Evolutionary conservation across 257 asterid genomes (phyloP), one percentile per base, ranked within the genome.

Genomic region (Nicotiana noctiflora): DNA sequence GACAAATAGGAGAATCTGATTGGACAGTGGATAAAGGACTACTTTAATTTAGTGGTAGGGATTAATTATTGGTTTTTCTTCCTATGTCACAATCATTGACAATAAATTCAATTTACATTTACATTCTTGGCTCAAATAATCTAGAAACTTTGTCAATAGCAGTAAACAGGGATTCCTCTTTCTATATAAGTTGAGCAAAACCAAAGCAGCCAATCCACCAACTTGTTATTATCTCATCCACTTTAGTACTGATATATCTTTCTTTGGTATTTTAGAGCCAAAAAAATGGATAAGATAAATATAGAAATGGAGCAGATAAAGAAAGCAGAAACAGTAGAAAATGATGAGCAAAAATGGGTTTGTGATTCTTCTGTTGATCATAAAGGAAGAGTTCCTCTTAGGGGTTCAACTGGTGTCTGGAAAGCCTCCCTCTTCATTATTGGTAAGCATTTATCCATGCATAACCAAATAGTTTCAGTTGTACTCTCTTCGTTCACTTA

Each of bases 341-440:
- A 68, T 44, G 96, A 91, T 56, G 91, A 90, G 25, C 92, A 88
- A 27, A 89, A 89, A 89, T 89, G 96, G 95, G 99, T 92, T 59
- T 75, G 84, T 52, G 98, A 93, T 84, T 86, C 94, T 77, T 96
- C 96, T 0, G 49, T 89, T 14, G 97, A 94, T 88, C 87, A 87
- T 40, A 89, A 87, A 87, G 97, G 97, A 46, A 85, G 91, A 82
- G 72, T 90, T 81, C 98, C 99, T 53, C 84, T 84, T 2, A 89
- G 99, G 40, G 83, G 89, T 78, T 86, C 97, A 7, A 96, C 99
- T 62, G 98, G 98, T 66, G 90, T 89, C 37, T 96, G 99, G 99
- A 94, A 84, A 83, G 99, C 98, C 62, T 89, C 99, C 49, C 86
- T 91, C 81, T 94, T 92, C 88, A 96, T 94, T 44, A 86, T 96